Evolutionary conservation across 2,329 filamentous ascomycete species (phyloP), one percentile per base, ranked within the genome.

Genomic region (Penicillium sp.): DNA sequence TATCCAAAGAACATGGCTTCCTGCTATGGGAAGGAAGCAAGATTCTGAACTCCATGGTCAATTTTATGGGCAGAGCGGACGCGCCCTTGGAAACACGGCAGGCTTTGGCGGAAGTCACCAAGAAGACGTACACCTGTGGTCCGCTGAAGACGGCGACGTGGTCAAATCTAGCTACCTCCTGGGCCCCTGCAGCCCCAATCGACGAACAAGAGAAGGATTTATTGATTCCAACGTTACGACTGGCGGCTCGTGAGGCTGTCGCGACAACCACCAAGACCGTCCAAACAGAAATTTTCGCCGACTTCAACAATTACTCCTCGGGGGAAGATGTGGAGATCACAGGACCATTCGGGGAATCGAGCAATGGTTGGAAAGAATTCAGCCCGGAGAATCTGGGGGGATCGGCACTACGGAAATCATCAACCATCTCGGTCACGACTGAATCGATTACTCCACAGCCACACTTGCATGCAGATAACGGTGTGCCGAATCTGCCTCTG

Each of bases 21-120:
- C 54, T 77, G 29, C 60, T 77, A 45, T 77, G 74, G 74, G 74
- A 77, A 61, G 68, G 70, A 14, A 71, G 74, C 43, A 70, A 71
- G 16, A 66, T 76, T 31, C 54, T 76, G 43, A 76, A 76, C 58
- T 59, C 67, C 5, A 67, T 66, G 29, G 64, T 74, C 32, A 67
- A 71, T 45, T 61, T 71, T 24, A 62, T 70, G 52, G 67, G 66
- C 38, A 64, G 67, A 50, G 58, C 58, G 52, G 62, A 62, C 45
- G 43, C 46, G 31, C 58, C 32, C 58, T 61, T 63, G 49, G 69
- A 74, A 24, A 61, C 67, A 55, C 63, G 65, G 39, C 71, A 70
- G 32, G 61, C 64, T 18, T 53, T 71, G 47, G 64, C 71, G 32
- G 71, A 75, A 29, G 54, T 74, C 51, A 66, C 70, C 14, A 69